Percentiles rank a stretch among this genome's conserved stretches.
Conservation (phyloP, 2,329 filamentous ascomycete species). For the Colletotrichum zoysiae region DNA sequence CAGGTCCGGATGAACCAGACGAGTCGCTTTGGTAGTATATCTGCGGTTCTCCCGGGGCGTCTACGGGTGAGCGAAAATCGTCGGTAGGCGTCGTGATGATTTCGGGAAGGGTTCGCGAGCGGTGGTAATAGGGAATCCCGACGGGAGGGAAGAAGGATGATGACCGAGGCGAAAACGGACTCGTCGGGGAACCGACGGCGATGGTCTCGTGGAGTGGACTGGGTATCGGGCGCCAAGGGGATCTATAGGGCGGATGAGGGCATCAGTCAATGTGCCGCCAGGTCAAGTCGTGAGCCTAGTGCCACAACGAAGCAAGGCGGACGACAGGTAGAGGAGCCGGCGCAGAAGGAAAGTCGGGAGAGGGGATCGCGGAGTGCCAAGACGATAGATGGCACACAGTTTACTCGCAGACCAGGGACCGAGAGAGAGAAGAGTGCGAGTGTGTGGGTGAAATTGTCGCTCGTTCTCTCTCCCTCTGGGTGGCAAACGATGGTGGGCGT, state of each 20-base stretch:
- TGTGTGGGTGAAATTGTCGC: neutral
- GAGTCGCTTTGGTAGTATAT: slow-evolving; percentile 55
- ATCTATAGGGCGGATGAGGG: slow-evolving; percentile 54
- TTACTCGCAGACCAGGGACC: slow-evolving; percentile 25
- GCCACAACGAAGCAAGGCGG: slow-evolving; percentile 44
- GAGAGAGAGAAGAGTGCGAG: slow-evolving; percentile 12
- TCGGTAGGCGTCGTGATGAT: slow-evolving; percentile 50
- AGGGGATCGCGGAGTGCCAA: slow-evolving; percentile 37
- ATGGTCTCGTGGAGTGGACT: slow-evolving; percentile 62
- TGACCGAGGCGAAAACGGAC: slow-evolving; percentile 48
- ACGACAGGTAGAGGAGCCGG: slow-evolving; percentile 24
- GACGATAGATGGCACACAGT: slow-evolving; percentile 16
- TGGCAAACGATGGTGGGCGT: slow-evolving; percentile 6
- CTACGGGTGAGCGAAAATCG: slow-evolving; percentile 43
- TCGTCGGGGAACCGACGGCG: slow-evolving; percentile 58
- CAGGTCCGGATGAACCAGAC: slow-evolving; percentile 50
- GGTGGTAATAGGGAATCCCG: slow-evolving; percentile 46
- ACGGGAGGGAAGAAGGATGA: slow-evolving; percentile 43
- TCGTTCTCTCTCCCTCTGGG: slow-evolving; percentile 7
- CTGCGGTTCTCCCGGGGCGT: slow-evolving; percentile 43
- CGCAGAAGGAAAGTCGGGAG: slow-evolving; percentile 43
- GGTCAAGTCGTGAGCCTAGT: slow-evolving; percentile 43
- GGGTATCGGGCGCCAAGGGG: slow-evolving; percentile 60
- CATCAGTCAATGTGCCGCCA: slow-evolving; percentile 43
- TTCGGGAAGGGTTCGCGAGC: slow-evolving; percentile 47